Conservation (phyloP, 108 stramenopile genomes). For the Cylindrotheca fusiformis region DNA sequence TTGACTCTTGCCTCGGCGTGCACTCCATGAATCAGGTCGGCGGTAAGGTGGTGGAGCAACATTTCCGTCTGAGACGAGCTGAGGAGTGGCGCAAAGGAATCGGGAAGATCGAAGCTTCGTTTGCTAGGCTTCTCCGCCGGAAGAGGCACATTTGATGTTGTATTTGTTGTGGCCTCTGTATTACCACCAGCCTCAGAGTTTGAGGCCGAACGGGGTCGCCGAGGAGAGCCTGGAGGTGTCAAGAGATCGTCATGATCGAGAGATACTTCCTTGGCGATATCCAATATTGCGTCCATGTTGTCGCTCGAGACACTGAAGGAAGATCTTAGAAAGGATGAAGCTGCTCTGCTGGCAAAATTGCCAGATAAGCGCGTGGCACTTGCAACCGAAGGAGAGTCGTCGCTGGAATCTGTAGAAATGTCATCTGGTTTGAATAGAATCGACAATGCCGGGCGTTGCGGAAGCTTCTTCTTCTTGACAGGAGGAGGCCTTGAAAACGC, state of each 20-base stretch:
- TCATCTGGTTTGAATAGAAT: slow-evolving; percentile 84
- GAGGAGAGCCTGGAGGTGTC: background rate
- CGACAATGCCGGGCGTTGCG: slow-evolving; percentile 64
- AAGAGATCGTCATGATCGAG: background rate
- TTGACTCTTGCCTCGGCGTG: slow-evolving; percentile 57
- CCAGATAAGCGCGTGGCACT: background rate
- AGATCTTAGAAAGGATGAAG: slow-evolving; percentile 2
- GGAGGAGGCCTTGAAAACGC: slow-evolving; percentile 65
- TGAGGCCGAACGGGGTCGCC: background rate
- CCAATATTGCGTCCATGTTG: background rate
- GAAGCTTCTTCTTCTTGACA: slow-evolving; percentile 66
- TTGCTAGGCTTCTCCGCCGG: background rate
- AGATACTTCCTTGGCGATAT: background rate
- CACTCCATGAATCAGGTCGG: slow-evolving; percentile 78
- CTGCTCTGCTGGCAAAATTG: background rate
- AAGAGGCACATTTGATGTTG: background rate
- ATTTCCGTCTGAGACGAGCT: slow-evolving; percentile 78
- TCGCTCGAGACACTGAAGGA: background rate
- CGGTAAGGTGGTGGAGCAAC: slow-evolving; percentile 59
- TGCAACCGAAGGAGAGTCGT: background rate
- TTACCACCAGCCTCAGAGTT: background rate
- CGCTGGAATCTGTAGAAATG: slow-evolving; percentile 9
- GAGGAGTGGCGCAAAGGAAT: slow-evolving; percentile 85
- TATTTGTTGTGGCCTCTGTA: background rate
- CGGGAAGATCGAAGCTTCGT: slow-evolving; percentile 54